Evolutionary conservation across 1,284 basidiomycete species (phyloP), one percentile per base, ranked within the genome.

Genomic region (Ganoderma resinaceum): DNA sequence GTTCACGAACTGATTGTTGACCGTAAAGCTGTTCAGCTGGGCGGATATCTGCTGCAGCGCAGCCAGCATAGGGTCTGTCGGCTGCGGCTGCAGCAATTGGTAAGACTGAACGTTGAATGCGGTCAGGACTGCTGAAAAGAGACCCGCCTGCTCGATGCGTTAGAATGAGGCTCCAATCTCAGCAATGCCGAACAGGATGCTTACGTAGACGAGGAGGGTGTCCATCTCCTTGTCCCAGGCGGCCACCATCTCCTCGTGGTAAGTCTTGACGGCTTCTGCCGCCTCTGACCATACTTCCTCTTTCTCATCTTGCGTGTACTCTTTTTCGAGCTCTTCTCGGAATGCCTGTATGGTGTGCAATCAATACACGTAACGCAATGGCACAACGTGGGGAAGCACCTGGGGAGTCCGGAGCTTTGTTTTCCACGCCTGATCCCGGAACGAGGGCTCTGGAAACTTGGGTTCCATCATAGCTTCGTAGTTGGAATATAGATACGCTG

Each of bases 121-220:
- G 14, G 72, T 73, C 2, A 74, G 23, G 9, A 73, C 60, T 0
- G 71, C 73, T 0, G 72, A 74, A 46, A 68, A 73, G 18, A 73
- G 37, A 38, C 71, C 73, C 3, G 73, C 73, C 73, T 74, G 53
- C n/a, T 3, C 3, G 42, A 60, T 26, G 20, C 2, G 37, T 58
- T n/a, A 33, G 33, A 33, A 23, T 37, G 55, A 37, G 4, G 5
- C 4, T 26, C 37, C 23, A 40, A 40, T 23, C 9, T 16, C 58
- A 14, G 35, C 7, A 11, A 7, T 23, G 12, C 12, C n/a, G 1
- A 14, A 16, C 4, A 40, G 20, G 3, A 23, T 11, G 37, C 37
- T 23, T 16, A 60, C 58, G 23, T 63, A 63, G 26, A 63, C 49
- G 23, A 63, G 49, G 9, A 63, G 33, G 8, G 49, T 63, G 20